A percentile compares a stretch with the other conserved stretches of the same genome.
Conservation (phyloP, 2,329 filamentous ascomycete species). For the Diaporthe ampelina region DNA sequence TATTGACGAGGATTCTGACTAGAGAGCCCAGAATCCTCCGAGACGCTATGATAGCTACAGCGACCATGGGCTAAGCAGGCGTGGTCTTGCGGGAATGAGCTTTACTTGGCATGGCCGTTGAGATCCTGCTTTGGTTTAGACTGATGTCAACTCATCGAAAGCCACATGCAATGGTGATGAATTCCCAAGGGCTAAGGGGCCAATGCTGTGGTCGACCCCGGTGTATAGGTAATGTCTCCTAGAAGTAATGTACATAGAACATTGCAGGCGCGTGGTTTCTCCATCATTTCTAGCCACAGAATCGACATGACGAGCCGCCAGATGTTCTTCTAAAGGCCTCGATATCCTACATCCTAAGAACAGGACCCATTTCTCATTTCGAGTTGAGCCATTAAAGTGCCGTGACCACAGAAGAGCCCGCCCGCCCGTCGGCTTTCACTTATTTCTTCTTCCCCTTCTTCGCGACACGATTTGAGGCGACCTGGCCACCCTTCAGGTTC, state of each 20-base stretch:
- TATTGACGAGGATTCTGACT: slow-evolving; percentile 73
- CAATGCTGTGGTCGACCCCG: neutral
- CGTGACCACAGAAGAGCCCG: neutral
- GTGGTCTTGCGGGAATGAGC: slow-evolving; percentile 44
- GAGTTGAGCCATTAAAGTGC: neutral
- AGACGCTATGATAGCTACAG: slow-evolving; percentile 47
- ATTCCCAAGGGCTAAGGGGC: neutral
- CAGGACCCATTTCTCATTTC: neutral
- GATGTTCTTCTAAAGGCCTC: neutral
- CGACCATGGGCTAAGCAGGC: slow-evolving; percentile 37
- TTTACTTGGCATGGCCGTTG: slow-evolving; percentile 45
- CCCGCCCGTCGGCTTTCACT: slow-evolving; percentile 11
- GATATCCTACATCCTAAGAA: neutral
- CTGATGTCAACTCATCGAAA: neutral
- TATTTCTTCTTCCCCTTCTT: slow-evolving; percentile 42
- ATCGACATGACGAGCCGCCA: slow-evolving; percentile 18
- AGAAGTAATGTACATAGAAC: slow-evolving; percentile 41
- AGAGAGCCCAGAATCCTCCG: slow-evolving; percentile 47
- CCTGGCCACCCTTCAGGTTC: slow-evolving; percentile 53
- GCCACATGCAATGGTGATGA: neutral
- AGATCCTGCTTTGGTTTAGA: neutral
- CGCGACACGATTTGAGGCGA: slow-evolving; percentile 35
- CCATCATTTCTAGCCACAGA: slow-evolving; percentile 59
- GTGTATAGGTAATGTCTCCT: slow-evolving; percentile 36
- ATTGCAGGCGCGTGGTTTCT: slow-evolving; percentile 58